Conservation (phyloP, 805 yeast species). For the Blastobotrys peoriensis region DNA sequence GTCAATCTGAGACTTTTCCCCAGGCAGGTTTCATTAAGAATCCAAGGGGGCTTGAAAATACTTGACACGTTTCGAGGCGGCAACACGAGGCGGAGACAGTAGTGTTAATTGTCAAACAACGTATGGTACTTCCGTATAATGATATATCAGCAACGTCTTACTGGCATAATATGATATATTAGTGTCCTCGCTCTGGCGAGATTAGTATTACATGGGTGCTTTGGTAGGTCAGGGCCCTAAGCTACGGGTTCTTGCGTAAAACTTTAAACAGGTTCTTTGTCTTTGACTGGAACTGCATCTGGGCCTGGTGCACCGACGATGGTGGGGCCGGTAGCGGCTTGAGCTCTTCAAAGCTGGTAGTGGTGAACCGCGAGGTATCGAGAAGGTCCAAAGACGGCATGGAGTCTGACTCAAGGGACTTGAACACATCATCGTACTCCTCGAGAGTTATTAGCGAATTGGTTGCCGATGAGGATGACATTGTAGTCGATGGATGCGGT, state of each 20-base stretch:
- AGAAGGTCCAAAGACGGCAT: slow-evolving; percentile 2
- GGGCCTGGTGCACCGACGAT: background rate
- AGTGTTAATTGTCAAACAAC: too few relatives aligned
- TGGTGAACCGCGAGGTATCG: background rate
- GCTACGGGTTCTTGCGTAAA: slow-evolving; percentile 1
- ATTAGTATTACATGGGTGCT: too few relatives aligned
- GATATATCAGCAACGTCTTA: too few relatives aligned
- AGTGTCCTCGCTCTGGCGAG: too few relatives aligned
- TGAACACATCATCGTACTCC: slow-evolving; percentile 6
- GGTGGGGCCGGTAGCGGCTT: slow-evolving; percentile 7
- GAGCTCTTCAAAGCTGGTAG: background rate
- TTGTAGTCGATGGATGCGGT: background rate
- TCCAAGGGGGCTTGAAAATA: too few relatives aligned
- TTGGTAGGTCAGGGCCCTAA: too few relatives aligned
- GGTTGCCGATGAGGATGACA: background rate
- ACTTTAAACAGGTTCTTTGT: slow-evolving; percentile 2
- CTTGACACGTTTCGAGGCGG: too few relatives aligned
- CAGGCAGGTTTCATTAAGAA: too few relatives aligned
- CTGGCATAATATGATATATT: too few relatives aligned
- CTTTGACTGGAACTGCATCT: background rate
- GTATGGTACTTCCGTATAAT: too few relatives aligned
- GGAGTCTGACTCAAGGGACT: slow-evolving; percentile 2
- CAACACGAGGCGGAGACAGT: too few relatives aligned
- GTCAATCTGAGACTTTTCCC: too few relatives aligned
- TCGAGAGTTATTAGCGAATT: background rate